A percentile compares a stretch with the other conserved stretches of the same genome.
Conservation (phyloP, 441 rosid genomes). For the Pelargonium fulgidum region DNA sequence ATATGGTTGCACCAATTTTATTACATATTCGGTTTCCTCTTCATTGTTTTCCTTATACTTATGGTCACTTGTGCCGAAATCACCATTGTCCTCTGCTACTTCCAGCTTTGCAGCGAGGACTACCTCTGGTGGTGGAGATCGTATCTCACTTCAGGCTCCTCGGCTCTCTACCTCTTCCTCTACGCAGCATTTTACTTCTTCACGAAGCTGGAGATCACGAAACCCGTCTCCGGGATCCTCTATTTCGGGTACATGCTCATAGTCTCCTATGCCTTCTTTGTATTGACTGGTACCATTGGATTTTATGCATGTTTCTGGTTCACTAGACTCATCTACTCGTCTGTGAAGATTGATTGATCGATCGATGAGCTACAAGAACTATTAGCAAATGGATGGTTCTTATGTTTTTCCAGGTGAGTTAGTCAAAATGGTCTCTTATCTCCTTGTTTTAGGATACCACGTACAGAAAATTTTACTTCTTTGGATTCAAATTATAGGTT, state of each 20-base stretch:
- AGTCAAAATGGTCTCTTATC: too few relatives aligned
- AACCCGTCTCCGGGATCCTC: constrained; percentile 64
- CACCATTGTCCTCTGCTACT: constrained; percentile 83
- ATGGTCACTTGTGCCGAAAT: constrained; percentile 86
- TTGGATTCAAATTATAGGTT: too few relatives aligned
- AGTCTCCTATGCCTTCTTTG: constrained; percentile 68
- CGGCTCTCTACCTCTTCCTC: constrained; percentile 76
- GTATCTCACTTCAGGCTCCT: constrained; percentile 83
- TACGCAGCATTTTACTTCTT: constrained; percentile 84
- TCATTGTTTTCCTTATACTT: constrained; percentile 73
- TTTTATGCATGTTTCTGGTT: constrained; percentile 94
- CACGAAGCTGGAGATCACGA: constrained; percentile 87
- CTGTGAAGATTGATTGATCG: constrained; percentile 73
- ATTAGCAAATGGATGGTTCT: not conserved
- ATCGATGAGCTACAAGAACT: constrained; percentile 8
- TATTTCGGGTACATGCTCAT: constrained; percentile 91
- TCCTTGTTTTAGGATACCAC: too few relatives aligned
- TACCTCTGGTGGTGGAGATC: constrained; percentile 98
- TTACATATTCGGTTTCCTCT: constrained; percentile 89
- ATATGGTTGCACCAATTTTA: constrained; percentile 93
- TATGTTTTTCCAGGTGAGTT: too few relatives aligned
- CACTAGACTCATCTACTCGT: constrained; percentile 82
- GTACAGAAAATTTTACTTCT: too few relatives aligned
- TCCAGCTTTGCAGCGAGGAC: constrained; percentile 91
- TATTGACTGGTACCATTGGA: constrained; percentile 73